Evolutionary conservation across 257 asterid species (phyloP).

Genomic region (Lithospermum erythrorhizon): DNA sequence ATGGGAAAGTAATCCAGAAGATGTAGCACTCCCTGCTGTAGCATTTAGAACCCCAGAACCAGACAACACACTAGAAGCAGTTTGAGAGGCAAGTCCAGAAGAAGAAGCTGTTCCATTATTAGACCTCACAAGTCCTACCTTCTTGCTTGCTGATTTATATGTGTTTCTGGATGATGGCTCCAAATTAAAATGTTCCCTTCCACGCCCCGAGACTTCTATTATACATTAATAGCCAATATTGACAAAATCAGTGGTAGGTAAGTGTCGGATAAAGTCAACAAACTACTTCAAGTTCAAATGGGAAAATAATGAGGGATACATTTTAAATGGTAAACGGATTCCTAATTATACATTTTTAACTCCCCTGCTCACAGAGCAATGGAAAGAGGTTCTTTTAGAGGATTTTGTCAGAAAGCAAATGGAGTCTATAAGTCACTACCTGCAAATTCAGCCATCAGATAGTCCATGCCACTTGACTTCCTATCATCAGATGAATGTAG

Average conservation of each 20-base stretch:
- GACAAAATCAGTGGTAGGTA: slow-evolving; percentile 9
- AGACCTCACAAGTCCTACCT: slow-evolving; percentile 41
- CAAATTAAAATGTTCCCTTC: slow-evolving; percentile 55
- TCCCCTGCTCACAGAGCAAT: too few relatives aligned
- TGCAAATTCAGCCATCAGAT: slow-evolving; percentile 95
- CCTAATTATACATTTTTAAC: too few relatives aligned
- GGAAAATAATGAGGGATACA: too few relatives aligned
- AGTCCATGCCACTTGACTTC: slow-evolving; percentile 80
- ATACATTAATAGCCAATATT: slow-evolving; percentile 14
- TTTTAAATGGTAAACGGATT: too few relatives aligned
- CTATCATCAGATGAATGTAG: slow-evolving; percentile 44
- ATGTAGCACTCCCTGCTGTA: slow-evolving; percentile 91
- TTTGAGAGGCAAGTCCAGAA: slow-evolving; percentile 67
- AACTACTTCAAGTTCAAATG: not conserved
- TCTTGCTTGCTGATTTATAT: slow-evolving; percentile 56
- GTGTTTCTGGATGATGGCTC: slow-evolving; percentile 66
- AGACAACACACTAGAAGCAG: slow-evolving; percentile 90
- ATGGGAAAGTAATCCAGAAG: slow-evolving; percentile 87
- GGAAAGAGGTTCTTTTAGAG: not conserved
- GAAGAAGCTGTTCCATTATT: slow-evolving; percentile 50
- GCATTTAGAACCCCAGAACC: slow-evolving; percentile 97
- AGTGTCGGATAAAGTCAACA: not conserved
- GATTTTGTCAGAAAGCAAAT: not conserved
- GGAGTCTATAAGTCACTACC: slow-evolving; percentile 32
- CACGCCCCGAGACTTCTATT: slow-evolving; percentile 83